Base-by-base conservation (phyloP, 345 rosid genomes). In the Salix koriyanagi region DNA sequence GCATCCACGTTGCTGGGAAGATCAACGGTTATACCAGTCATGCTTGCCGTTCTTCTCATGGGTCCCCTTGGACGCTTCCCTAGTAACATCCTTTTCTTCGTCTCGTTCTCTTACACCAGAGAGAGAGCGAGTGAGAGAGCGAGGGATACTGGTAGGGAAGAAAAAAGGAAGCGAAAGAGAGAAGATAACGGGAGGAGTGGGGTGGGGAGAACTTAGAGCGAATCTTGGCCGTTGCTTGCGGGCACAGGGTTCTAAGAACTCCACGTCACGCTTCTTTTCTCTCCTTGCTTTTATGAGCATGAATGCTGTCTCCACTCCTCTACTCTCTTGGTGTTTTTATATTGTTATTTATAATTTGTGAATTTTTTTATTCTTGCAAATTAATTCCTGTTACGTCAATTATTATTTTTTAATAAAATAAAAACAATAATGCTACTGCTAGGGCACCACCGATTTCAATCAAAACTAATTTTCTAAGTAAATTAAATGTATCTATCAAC, bases 31-130 rank as follows among this genome's bases (percentile, higher is more conserved):
- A 90, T 85, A 68, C 87, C 87, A 8, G 79, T 79, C 96, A 90
- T 85, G 87, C 97, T 93, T 25, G 93, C 83, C 14, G 97, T 91
- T 76, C 96, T 86, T 82, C 80, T 86, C 58, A 93, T 89, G 44
- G 87, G 79, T 66, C 84, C 86, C n/a, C 92, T 87, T 73, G 89
- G 88, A 30, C 91, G 88, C 81, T 91, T 93, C 32, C 93, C 96
- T 0, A 87, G 85, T 39, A 87, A 83, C 97, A 93, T 90, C 56
- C 3, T 84, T 60, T 71, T 25, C 14, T 50, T 64, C 56, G 30
- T 88, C 34, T 10, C 44, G 44, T 1, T 81, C n/a, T 39, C 6
- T 80, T 3, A 76, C 34, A 46, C n/a, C 39, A 36, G 5, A 66
- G 44, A 25, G 54, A 61, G 80, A 37, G 76, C 41, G 77, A 77